These are phyloP conservation scores for Fusarium torulosum DNA, from an alignment of 2,329 filamentous ascomycete genomes.

Conservation along the genomic window DNA sequence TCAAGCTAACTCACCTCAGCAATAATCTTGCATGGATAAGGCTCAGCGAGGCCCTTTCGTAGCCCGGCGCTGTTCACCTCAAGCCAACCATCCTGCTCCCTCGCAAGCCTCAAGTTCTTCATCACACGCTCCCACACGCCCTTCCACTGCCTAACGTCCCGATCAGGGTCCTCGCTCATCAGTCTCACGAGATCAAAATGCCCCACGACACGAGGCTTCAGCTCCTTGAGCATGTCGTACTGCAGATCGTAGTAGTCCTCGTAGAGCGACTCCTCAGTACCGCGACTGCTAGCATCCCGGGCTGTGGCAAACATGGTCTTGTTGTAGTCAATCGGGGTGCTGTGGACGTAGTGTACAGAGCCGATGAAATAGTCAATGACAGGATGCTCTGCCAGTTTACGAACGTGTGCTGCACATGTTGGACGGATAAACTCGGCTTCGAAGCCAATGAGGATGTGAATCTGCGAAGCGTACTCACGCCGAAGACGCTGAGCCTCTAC, in stretches of 20 bases:
- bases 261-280: conserved; percentile 79
- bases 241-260: conserved; percentile 91
- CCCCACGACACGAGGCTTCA: conserved; percentile 84
- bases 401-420: conserved; percentile 68
- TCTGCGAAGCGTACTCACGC: conserved; percentile 74
- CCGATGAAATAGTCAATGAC: conserved; percentile 91
- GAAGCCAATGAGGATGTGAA: conserved; percentile 88
- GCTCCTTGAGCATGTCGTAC: conserved; percentile 78
- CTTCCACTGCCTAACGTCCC: conserved; percentile 68
- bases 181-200: conserved; percentile 95
- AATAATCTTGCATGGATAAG: conserved; percentile 85
- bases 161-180: conserved; percentile 76
- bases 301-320: conserved; percentile 69
- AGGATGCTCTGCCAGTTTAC: conserved; percentile 69
- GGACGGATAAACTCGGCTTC: conserved; percentile 93
- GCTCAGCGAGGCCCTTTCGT: conserved; percentile 90
- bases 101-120: conserved; percentile 80
- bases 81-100: conserved; percentile 81
- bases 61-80: conserved; percentile 91
- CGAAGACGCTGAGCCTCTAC: conserved; percentile 80
- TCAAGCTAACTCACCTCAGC: conserved; percentile 70
- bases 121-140: conserved; percentile 79
- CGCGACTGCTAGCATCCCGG: conserved; percentile 50
- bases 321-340: conserved; percentile 91
- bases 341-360: conserved; percentile 89